These are phyloP conservation scores for Rhizoclosmatium sp. DNA, from an alignment of 192 early-diverging fungal genomes.

Conservation along the genomic window DNA sequence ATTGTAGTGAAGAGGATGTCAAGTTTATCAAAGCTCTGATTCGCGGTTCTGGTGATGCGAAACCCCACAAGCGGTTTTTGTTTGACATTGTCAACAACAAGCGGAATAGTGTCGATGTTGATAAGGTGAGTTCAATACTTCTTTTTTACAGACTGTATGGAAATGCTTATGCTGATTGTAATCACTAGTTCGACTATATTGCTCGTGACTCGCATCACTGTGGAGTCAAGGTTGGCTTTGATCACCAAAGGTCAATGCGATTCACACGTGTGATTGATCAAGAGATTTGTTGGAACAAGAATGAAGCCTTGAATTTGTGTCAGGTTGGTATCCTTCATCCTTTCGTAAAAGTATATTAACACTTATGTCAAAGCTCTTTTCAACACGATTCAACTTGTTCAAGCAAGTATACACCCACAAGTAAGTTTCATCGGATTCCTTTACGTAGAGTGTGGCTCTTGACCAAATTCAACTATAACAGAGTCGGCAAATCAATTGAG, in stretches of 20 bases:
- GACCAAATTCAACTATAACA: background rate
- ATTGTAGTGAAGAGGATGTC: slow-evolving; percentile 61
- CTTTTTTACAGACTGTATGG: slow-evolving; percentile 56
- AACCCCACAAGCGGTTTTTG: slow-evolving; percentile 68
- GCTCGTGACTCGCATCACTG: slow-evolving; percentile 77
- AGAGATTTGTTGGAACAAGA: slow-evolving; percentile 88
- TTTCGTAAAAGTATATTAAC: background rate
- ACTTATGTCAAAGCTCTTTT: slow-evolving; percentile 37
- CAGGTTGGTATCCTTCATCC: slow-evolving; percentile 51
- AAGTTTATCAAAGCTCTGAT: slow-evolving; percentile 61
- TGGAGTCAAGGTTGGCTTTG: slow-evolving; percentile 69
- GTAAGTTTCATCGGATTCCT: background rate
- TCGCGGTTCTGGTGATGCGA: slow-evolving; percentile 39
- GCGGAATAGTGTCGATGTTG: slow-evolving; percentile 91
- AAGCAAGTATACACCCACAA: slow-evolving; percentile 85
- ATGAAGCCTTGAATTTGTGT: slow-evolving; percentile 89
- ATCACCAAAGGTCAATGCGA: slow-evolving; percentile 72
- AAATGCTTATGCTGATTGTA: background rate
- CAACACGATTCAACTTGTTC: slow-evolving; percentile 43
- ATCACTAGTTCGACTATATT: slow-evolving; percentile 63
- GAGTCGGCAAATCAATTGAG: slow-evolving; percentile 75
- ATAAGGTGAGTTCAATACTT: slow-evolving; percentile 78
- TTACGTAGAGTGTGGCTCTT: background rate
- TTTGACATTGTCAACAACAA: slow-evolving; percentile 99
- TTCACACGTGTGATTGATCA: slow-evolving; percentile 87